Evolutionary conservation across 108 stramenopile species (phyloP), one percentile per base, ranked within the genome.

Genomic region (Cyclotella cryptica): DNA sequence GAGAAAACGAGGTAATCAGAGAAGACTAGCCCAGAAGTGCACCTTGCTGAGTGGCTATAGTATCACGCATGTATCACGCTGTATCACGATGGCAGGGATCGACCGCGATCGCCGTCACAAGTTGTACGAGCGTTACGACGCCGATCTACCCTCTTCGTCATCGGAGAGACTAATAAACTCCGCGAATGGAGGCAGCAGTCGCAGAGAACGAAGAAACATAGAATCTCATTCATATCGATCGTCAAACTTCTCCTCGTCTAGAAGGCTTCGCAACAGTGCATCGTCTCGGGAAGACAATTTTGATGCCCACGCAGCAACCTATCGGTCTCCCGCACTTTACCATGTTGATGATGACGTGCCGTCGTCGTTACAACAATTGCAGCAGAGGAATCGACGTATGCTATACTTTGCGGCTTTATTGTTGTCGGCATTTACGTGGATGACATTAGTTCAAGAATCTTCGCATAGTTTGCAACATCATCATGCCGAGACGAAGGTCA

Each of bases 321-420:
- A 2, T 2, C 35, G 6, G 4, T 35, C 35, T 2, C 6, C 35
- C 35, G 2, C 35, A 6, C 2, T 5, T 35, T 35, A 5, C 35
- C 35, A 35, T 35, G 35, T 35, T 35, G 4, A 60, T 43, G 24
- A 71, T 55, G 49, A 69, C 39, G 55, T 3, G 24, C 24, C 55
- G 3, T 28, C 17, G 28, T 22, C 19, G 12, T 17, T 60, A 14
- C 71, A 60, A 27, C 57, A 44, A 59, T 59, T 43, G 30, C 59
- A 62, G 30, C 72, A 45, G 27, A 58, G 60, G 30, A 72, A 72
- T 62, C 43, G 45, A 60, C 44, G 59, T 17, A 13, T 72, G 17
- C 35, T 72, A 14, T 62, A 58, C 28, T 43, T 61, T n/a, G 60
- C 47, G 29, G 46, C 46, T 18, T 35, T 72, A 13, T 1, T 72